Evolutionary conservation across 2,329 filamentous ascomycete species (phyloP).

Genomic region (Talaromyces marneffei): DNA sequence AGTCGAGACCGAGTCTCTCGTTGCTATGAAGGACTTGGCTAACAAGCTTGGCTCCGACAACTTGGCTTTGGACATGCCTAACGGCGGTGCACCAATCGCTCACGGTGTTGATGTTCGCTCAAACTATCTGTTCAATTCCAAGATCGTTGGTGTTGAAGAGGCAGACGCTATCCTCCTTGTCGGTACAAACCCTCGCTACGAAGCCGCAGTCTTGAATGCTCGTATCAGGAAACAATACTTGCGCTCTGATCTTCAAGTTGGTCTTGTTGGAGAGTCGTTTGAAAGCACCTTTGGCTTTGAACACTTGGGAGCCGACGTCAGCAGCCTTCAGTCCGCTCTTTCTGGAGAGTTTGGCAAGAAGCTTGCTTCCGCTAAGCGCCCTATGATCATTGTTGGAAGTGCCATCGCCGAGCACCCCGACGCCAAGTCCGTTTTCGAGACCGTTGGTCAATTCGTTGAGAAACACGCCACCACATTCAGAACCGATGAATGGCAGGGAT

Average conservation of each 20-base stretch:
- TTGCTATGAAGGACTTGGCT: slow-evolving; percentile 93
- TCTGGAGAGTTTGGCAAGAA: slow-evolving; percentile 88
- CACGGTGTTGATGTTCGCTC: slow-evolving; percentile 91
- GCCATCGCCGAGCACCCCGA: slow-evolving; percentile 86
- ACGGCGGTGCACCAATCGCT: slow-evolving; percentile 74
- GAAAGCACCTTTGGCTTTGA: slow-evolving; percentile 94
- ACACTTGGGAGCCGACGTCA: slow-evolving; percentile 74
- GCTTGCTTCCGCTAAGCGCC: slow-evolving; percentile 76
- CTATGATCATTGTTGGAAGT: slow-evolving; percentile 95
- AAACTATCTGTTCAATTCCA: slow-evolving; percentile 96
- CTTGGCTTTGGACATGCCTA: slow-evolving; percentile 82
- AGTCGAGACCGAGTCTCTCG: slow-evolving; percentile 84
- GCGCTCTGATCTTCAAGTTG: slow-evolving; percentile 87
- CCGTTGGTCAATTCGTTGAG: slow-evolving; percentile 81
- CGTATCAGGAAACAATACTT: slow-evolving; percentile 98
- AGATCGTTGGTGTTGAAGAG: slow-evolving; percentile 87
- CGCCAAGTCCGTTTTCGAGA: slow-evolving; percentile 88
- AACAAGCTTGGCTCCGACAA: slow-evolving; percentile 97
- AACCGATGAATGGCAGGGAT: slow-evolving; percentile 91
- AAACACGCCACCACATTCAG: slow-evolving; percentile 86
- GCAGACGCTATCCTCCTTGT: slow-evolving; percentile 87
- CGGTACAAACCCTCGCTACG: slow-evolving; percentile 90
- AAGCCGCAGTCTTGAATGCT: slow-evolving; percentile 91
- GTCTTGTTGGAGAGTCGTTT: slow-evolving; percentile 82
- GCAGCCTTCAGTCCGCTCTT: slow-evolving; percentile 77